These are phyloP conservation scores for Blastocladiella britannica DNA, from an alignment of 192 early-diverging fungal species.

Conservation along the genomic window DNA sequence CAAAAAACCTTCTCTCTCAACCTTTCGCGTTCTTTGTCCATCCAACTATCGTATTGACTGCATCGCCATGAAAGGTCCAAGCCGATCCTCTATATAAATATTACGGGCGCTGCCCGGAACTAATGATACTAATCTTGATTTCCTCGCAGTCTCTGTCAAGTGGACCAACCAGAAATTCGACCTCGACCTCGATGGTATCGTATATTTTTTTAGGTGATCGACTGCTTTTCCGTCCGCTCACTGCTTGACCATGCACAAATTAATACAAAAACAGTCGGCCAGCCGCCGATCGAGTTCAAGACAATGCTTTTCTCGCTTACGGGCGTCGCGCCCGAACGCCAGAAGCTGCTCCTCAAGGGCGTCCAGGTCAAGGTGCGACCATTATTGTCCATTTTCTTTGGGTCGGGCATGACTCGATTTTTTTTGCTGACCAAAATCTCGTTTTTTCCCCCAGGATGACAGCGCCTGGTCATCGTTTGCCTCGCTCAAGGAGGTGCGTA, in stretches of 20 bases:
- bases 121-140: too few species aligned
- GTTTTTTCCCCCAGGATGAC: conserved; percentile 35
- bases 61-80: too few species aligned
- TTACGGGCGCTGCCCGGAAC: too few species aligned
- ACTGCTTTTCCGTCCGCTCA: conserved; percentile 6
- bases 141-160: conserved; percentile 55
- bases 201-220: conserved; percentile 22
- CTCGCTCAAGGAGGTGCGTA: background rate
- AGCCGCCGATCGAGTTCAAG: conserved; percentile 64
- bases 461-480: conserved; percentile 25
- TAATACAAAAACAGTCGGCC: too few species aligned
- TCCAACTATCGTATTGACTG: too few species aligned
- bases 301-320: conserved; percentile 75
- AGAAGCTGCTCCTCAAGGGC: conserved; percentile 88
- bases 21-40: too few species aligned
- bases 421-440: background rate
- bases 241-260: background rate
- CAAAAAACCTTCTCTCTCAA: too few species aligned
- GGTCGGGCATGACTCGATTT: too few species aligned
- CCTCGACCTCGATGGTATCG: background rate
- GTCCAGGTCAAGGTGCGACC: conserved; percentile 56
- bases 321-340: conserved; percentile 72
- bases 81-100: too few species aligned
- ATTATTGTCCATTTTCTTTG: background rate
- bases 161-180: conserved; percentile 79